Evolutionary conservation across 192 early-diverging fungal species (phyloP), one percentile per base, ranked within the genome.

Genomic region (Coemansia sp.): DNA sequence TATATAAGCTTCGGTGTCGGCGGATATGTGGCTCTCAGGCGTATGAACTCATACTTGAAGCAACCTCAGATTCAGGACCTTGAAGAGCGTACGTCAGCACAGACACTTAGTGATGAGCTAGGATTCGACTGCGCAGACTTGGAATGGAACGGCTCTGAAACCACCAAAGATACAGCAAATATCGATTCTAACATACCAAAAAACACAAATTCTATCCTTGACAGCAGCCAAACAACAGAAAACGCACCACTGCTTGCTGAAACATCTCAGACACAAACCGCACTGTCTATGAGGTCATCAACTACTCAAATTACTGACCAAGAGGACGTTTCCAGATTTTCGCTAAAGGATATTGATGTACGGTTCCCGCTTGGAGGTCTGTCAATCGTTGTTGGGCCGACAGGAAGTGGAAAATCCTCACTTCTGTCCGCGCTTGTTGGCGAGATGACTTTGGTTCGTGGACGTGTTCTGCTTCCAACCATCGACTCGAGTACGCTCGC

Each of bases 221-320:
- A 53, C 20, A 49, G n/a, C 26, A 6, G 28, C n/a, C 51, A 53
- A 25, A 13, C 25, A 29, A 29, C 51, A 13, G 51, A 53, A 29
- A 15, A 21, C 10, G 26, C 51, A 21, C 85, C 91, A 18, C 84
- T 95, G 15, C 74, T 96, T 56, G 87, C 87, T 57, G 96, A 94
- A 4, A 82, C 91, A 23, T 96, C 96, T 93, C 6, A 86, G 86
- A 30, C 95, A 94, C 48, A 98, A 96, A 71, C 88, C 90, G 9
- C 87, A n/a, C 51, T 53, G n/a, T 45, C 42, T 45, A 16, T 45
- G 1, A 13, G 42, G 4, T 45, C 42, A 13, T 77, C 29, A n/a
- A 30, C 16, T 68, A 81, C 18, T 45, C 42, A n/a, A 18, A 84
- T 95, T 55, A 92, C 95, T 93, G 4, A 81, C 93, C n/a, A 94